Evolutionary conservation across 192 early-diverging fungal species (phyloP).

Genomic region (Mortierella alpina): DNA sequence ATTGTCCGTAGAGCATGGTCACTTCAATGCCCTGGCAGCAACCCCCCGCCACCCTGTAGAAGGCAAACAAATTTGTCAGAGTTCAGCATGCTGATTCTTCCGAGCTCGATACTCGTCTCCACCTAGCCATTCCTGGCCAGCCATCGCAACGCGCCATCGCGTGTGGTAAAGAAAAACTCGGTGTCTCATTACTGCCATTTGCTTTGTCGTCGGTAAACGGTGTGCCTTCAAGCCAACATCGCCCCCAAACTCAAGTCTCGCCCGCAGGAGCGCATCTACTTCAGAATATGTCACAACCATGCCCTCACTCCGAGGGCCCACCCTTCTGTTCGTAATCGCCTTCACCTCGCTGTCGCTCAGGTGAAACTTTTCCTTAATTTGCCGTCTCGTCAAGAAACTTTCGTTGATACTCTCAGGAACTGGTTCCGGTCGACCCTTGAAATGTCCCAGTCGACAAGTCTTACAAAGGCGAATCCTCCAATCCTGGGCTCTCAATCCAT

Average conservation of each 20-base stretch:
- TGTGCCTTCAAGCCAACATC: constrained; percentile 7
- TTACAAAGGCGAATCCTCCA: constrained; percentile 9
- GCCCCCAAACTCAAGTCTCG: constrained; percentile 1
- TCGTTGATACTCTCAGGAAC: neutral
- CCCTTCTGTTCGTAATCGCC: neutral
- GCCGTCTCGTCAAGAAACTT: neutral
- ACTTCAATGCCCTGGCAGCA: no score
- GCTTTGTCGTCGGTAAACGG: no score
- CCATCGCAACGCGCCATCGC: no score
- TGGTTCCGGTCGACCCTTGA: neutral
- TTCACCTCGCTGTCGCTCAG: neutral
- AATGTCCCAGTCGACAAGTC: constrained; percentile 1
- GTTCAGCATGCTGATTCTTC: no score
- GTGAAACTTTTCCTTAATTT: constrained; percentile 2
- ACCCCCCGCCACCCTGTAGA: no score
- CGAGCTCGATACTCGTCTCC: no score
- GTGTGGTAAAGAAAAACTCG: no score
- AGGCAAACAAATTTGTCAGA: no score
- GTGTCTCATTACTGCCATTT: no score
- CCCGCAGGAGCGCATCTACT: neutral
- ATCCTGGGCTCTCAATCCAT: neutral
- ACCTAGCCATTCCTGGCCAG: no score
- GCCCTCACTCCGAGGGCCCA: neutral
- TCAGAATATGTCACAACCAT: constrained; percentile 5
- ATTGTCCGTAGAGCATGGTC: no score